phyloP scores from a whole-genome alignment of 768 basidiomycete genomes.

The Lentinula sp. region DNA sequence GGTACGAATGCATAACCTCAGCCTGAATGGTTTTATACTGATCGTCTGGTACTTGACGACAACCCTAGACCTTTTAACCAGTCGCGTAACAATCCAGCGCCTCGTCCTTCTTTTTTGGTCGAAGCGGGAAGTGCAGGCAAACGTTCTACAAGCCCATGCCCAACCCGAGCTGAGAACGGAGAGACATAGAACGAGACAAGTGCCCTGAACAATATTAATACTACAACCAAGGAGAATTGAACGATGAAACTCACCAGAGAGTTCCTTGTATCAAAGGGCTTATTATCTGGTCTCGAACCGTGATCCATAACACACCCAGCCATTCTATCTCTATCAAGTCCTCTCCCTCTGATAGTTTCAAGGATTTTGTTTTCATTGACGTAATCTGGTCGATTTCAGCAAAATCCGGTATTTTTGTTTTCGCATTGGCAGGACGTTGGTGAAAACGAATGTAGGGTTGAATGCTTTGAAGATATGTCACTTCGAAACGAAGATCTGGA shows the following conservation, averaged over 20 bases:
- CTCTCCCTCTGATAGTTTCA: not conserved
- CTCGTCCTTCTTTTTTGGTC: not conserved
- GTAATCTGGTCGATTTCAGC: not conserved
- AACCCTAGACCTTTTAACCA: not conserved
- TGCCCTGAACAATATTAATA: not conserved
- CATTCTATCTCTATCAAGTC: not conserved
- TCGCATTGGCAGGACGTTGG: not conserved
- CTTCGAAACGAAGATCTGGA: conserved; percentile 75
- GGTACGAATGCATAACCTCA: no score
- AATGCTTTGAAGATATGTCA: conserved; percentile 61
- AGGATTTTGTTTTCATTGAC: no score
- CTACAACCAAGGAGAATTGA: not conserved
- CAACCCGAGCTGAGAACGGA: conserved; percentile 1
- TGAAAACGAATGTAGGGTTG: conserved; percentile 43
- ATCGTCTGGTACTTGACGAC: not conserved
- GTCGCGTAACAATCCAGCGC: not conserved
- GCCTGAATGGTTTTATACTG: no score
- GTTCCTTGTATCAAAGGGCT: conserved; percentile 4
- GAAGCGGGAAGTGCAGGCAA: not conserved
- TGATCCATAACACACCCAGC: conserved; percentile 2
- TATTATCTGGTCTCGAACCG: not conserved
- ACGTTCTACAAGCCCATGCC: not conserved
- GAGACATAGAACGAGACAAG: not conserved
- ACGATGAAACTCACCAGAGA: not conserved
- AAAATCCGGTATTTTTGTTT: not conserved